These are phyloP conservation scores for Penicillium samsonianum DNA, from an alignment of 495 filamentous ascomycete species.

Conservation along the genomic window DNA sequence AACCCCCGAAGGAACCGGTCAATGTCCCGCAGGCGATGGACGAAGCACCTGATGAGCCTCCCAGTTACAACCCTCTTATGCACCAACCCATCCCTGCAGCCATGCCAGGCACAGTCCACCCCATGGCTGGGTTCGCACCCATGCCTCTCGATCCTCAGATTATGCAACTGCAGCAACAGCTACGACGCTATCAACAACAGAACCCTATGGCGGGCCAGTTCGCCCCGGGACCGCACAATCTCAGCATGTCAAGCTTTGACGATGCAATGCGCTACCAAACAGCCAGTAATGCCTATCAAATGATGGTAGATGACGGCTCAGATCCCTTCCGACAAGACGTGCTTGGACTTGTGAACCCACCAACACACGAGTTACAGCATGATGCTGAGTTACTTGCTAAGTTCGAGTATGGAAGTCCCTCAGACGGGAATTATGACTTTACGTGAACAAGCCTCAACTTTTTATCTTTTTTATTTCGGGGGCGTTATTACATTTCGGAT, in stretches of 20 bases:
- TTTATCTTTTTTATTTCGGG: conserved; percentile 11
- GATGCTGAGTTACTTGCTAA: conserved; percentile 46
- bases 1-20: conserved; percentile 21
- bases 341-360: conserved; percentile 44
- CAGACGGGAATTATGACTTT: conserved; percentile 46
- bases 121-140: conserved; percentile 41
- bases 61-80: conserved; percentile 40
- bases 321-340: conserved; percentile 44
- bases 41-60: conserved; percentile 33
- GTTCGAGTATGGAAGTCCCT: conserved; percentile 45
- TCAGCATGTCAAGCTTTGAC: conserved; percentile 40
- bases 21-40: conserved; percentile 35
- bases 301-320: conserved; percentile 48
- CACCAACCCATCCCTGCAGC: conserved; percentile 28
- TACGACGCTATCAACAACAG: conserved; percentile 42
- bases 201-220: conserved; percentile 40
- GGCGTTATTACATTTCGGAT: not conserved
- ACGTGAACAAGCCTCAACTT: conserved; percentile 27
- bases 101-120: conserved; percentile 36
- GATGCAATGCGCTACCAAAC: conserved; percentile 45
- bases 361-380: conserved; percentile 46
- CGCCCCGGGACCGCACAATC: conserved; percentile 29
- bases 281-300: conserved; percentile 43
- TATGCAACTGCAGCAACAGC: conserved; percentile 44
- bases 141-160: conserved; percentile 51